A percentile compares a stretch with the other conserved stretches of the same genome.
These are phyloP conservation scores for Nemania sp. DNA, from an alignment of 2,329 filamentous ascomycete species.

Conservation along the genomic window DNA sequence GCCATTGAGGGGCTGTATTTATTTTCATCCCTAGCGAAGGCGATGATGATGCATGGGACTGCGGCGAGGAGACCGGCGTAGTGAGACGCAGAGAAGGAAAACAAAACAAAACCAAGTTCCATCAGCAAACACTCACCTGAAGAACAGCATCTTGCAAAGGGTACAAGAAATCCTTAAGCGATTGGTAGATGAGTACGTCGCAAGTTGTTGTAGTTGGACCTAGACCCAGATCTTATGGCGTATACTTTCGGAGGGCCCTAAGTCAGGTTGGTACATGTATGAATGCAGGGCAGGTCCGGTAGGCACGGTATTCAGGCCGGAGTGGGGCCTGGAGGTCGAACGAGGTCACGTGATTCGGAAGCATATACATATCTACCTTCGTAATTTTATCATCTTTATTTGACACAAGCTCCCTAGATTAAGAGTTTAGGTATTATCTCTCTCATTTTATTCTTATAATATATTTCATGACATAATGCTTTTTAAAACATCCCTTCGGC, in stretches of 20 bases:
- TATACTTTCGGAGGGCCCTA: constrained; percentile 1
- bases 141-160: constrained; percentile 28
- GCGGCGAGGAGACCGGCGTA: not conserved
- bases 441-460: too few relatives aligned
- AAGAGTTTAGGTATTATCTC: too few relatives aligned
- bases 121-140: constrained; percentile 25
- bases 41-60: too few relatives aligned
- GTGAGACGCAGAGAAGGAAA: too few relatives aligned
- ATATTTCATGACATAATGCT: too few relatives aligned
- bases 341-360: constrained; percentile 12
- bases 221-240: constrained; percentile 1
- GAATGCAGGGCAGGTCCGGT: not conserved
- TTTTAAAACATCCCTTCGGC: too few relatives aligned
- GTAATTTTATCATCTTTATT: too few relatives aligned
- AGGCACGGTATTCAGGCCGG: constrained; percentile 5
- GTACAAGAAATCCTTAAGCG: not conserved
- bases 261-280: too few relatives aligned
- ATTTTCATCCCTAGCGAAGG: too few relatives aligned
- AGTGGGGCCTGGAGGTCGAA: constrained; percentile 7
- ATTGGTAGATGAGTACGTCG: not conserved
- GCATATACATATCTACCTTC: too few relatives aligned
- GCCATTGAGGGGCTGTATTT: too few relatives aligned
- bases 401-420: too few relatives aligned
- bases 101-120: not conserved
- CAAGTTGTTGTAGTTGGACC: not conserved